These are phyloP conservation scores for Mycena maculata DNA, from an alignment of 768 basidiomycete species.

Conservation along the genomic window DNA sequence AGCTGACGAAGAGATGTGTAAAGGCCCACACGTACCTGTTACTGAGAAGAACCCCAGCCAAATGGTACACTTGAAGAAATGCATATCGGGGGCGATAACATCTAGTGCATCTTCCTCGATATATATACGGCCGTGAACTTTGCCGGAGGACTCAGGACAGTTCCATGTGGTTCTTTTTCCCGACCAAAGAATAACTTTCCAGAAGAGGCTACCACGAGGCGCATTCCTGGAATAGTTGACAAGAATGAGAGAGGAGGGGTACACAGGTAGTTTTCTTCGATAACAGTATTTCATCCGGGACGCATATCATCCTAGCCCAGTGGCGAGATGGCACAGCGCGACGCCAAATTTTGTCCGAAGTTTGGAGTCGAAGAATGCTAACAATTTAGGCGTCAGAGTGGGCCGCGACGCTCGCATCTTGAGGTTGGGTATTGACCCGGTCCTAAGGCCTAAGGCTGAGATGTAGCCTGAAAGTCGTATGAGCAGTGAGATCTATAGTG, in stretches of 20 bases:
- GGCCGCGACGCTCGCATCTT: too few species aligned
- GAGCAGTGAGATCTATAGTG: too few species aligned
- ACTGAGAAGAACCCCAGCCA: conserved; percentile 15
- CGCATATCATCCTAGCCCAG: too few species aligned
- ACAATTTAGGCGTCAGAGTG: too few species aligned
- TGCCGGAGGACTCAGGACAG: conserved; percentile 1
- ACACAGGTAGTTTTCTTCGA: too few species aligned
- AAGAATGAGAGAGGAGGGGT: neutral
- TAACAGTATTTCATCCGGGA: too few species aligned
- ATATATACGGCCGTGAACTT: conserved; percentile 3
- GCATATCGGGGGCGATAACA: neutral
- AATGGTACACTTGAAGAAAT: neutral
- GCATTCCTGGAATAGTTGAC: conserved; percentile 7
- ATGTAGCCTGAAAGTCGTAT: too few species aligned
- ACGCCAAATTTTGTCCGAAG: too few species aligned
- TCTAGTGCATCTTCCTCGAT: neutral
- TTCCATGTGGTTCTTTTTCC: conserved; percentile 18
- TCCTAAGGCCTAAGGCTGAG: too few species aligned
- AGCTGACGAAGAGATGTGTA: neutral
- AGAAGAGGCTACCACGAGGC: conserved; percentile 23
- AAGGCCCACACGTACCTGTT: neutral
- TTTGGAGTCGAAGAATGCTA: too few species aligned
- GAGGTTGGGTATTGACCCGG: too few species aligned
- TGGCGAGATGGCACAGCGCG: too few species aligned
- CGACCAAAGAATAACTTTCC: conserved; percentile 19